Evolutionary conservation across 2,329 filamentous ascomycete species (phyloP).

Genomic region (Stromatinia cepivora): DNA sequence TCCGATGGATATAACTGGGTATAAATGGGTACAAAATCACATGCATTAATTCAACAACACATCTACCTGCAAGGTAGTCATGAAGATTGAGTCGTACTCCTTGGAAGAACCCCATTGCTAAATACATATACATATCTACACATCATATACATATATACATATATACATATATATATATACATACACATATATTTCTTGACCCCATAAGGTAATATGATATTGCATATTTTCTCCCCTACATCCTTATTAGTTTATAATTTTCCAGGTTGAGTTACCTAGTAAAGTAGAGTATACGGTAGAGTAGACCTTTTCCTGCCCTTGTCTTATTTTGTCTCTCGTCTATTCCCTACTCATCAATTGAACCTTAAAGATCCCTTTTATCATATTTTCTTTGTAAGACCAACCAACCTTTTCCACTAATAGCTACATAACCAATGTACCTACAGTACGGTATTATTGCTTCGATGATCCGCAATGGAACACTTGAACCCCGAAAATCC

Average conservation of each 20-base stretch:
- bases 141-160: too few relatives aligned
- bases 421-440: background rate
- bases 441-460: background rate
- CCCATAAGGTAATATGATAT: background rate
- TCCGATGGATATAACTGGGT: constrained; percentile 10
- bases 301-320: background rate
- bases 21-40: constrained; percentile 1
- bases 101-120: too few relatives aligned
- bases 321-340: constrained; percentile 1
- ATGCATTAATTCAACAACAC: background rate
- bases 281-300: too few relatives aligned
- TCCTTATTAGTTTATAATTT: too few relatives aligned
- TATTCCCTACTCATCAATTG: background rate
- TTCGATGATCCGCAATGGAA: constrained; percentile 9
- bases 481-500: constrained; percentile 1
- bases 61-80: background rate
- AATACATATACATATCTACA: too few relatives aligned
- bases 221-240: background rate
- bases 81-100: background rate
- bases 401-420: background rate
- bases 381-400: background rate
- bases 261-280: too few relatives aligned
- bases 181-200: too few relatives aligned
- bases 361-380: background rate
- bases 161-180: too few relatives aligned